Conservation (phyloP, 2,329 filamentous ascomycete species). For the Pseudopithomyces maydicus region DNA sequence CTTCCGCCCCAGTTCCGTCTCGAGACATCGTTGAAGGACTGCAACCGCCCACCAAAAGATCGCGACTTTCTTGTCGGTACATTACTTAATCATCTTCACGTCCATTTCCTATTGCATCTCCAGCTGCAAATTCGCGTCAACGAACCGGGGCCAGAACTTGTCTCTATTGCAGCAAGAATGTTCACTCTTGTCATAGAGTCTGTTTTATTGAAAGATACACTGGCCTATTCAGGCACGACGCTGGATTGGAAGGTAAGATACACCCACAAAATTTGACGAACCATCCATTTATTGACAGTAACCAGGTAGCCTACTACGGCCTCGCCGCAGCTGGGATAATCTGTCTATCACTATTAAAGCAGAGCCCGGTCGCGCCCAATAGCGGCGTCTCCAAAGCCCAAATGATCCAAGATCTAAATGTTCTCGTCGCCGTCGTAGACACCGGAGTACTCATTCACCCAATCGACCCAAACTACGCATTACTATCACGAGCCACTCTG, state of each 20-base stretch:
- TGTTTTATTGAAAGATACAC: conserved; percentile 30
- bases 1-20: conserved; percentile 6
- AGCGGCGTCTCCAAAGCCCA: neutral
- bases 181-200: conserved; percentile 35
- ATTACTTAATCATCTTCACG: conserved; percentile 41
- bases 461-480: conserved; percentile 1
- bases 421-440: neutral
- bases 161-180: conserved; percentile 33
- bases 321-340: conserved; percentile 43
- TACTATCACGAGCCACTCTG: conserved; percentile 1
- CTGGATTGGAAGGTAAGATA: conserved; percentile 37
- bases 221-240: conserved; percentile 41
- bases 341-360: conserved; percentile 28
- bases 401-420: conserved; percentile 5
- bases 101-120: conserved; percentile 35
- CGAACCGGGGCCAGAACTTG: conserved; percentile 27
- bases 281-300: neutral
- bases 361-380: neutral
- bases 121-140: conserved; percentile 22
- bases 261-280: too few species aligned
- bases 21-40: conserved; percentile 13
- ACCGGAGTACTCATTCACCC: neutral
- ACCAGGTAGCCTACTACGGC: conserved; percentile 29
- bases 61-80: conserved; percentile 40
- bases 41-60: conserved; percentile 21